phyloP scores from a whole-genome alignment of 2,329 filamentous ascomycete genomes.

The Epichloe hybrida region DNA sequence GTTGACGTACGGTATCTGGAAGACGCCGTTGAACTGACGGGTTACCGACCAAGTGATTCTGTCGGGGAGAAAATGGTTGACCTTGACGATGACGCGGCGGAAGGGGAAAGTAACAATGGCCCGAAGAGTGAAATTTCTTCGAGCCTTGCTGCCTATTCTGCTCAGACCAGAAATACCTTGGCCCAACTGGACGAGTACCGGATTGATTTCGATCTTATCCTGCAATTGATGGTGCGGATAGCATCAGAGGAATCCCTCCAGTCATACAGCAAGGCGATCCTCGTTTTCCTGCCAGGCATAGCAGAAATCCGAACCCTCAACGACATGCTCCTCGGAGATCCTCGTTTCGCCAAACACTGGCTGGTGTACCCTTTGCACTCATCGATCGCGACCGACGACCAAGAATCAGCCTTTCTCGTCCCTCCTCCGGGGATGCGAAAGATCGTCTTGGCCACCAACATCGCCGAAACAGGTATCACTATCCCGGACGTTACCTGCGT shows the following conservation, averaged over 20 bases:
- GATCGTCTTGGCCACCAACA: slow-evolving; percentile 94
- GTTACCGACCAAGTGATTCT: slow-evolving; percentile 43
- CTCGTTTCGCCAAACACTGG: slow-evolving; percentile 65
- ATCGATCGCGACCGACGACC: slow-evolving; percentile 88
- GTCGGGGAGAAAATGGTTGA: slow-evolving; percentile 41
- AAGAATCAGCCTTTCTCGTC: slow-evolving; percentile 81
- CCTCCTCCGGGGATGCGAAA: slow-evolving; percentile 75
- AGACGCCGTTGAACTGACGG: slow-evolving; percentile 80
- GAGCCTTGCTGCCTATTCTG: slow-evolving; percentile 59
- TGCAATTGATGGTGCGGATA: slow-evolving; percentile 65
- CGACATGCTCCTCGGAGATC: slow-evolving; percentile 67
- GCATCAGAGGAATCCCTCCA: slow-evolving; percentile 52
- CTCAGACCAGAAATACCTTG: slow-evolving; percentile 61
- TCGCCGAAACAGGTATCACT: slow-evolving; percentile 95
- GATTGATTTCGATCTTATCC: slow-evolving; percentile 78
- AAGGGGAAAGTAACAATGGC: slow-evolving; percentile 34
- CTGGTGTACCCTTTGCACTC: slow-evolving; percentile 84
- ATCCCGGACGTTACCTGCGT: slow-evolving; percentile 97
- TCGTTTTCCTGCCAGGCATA: slow-evolving; percentile 92
- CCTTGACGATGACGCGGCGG: slow-evolving; percentile 46
- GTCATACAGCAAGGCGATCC: slow-evolving; percentile 72
- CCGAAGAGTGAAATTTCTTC: slow-evolving; percentile 45
- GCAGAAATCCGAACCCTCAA: slow-evolving; percentile 84
- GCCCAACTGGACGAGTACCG: slow-evolving; percentile 76
- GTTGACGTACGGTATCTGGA: slow-evolving; percentile 81